Evolutionary conservation across 345 rosid genomes (phyloP).

Genomic region (Syzygium jambos): DNA sequence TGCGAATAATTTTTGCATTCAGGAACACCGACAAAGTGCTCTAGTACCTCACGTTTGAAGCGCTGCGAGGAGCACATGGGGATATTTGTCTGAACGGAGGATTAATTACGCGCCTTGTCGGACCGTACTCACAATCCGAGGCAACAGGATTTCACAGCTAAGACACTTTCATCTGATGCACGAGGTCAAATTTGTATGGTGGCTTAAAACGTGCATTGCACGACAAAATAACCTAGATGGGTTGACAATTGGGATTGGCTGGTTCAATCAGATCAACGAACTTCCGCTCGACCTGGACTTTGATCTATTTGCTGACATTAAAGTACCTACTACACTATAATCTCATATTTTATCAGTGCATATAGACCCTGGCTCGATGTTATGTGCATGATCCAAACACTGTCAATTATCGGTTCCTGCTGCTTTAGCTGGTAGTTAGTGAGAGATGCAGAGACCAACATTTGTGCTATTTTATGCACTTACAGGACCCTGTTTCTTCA

Average conservation of each 20-base stretch:
- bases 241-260: background rate
- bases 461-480: background rate
- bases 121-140: background rate
- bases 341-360: background rate
- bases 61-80: background rate
- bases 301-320: background rate
- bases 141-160: background rate
- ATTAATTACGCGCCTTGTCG: background rate
- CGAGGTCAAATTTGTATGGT: background rate
- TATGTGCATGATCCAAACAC: background rate
- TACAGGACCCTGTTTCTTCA: background rate
- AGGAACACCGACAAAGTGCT: background rate
- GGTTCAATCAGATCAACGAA: background rate
- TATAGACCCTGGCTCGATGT: background rate
- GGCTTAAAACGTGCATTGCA: background rate
- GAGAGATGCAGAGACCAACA: background rate
- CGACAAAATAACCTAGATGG: background rate
- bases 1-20: background rate
- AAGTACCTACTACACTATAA: background rate
- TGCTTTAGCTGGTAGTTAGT: background rate
- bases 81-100: background rate
- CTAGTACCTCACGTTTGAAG: background rate
- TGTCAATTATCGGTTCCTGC: background rate
- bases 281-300: background rate
- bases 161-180: background rate